Base-by-base conservation (phyloP, 1,284 basidiomycete genomes). In the Ganoderma leucocontextum region DNA sequence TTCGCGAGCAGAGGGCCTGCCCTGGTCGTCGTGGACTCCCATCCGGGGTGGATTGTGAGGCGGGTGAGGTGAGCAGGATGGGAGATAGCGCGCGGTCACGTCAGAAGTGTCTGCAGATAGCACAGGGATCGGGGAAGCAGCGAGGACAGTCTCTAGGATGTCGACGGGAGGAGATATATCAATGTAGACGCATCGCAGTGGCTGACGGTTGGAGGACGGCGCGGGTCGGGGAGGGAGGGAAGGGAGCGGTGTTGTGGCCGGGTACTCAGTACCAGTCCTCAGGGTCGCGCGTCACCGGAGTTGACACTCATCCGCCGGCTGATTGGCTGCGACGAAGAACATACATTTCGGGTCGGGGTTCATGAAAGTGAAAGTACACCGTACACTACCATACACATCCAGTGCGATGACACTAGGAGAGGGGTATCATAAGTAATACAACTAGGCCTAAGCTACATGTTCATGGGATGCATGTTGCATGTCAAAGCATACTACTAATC, bases 1-100 rank as follows among this genome's bases (percentile, higher is more conserved):
- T 69, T 88, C 83, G 66, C 84, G 85, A 41, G 76, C 70, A 42
- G 78, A 76, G 36, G 76, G 78, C 63, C 72, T 70, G 62, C 69
- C 60, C 53, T 66, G 65, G 38, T 69, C 65, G 60, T 70, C 67
- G 49, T 63, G 57, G 63, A 60, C 69, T 58, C 67, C 69, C 71
- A 72, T 72, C 67, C 59, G 65, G 36, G 60, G 63, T 38, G 4
- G 53, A 47, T 10, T 59, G 52, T 64, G 69, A 25, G 47, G 64
- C 36, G 38, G 69, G 22, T 13, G 41, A 38, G 10, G 44, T 38
- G 12, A 12, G n/a, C 44, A 62, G 58, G 22, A 38, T 6, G 33
- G 38, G 58, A 57, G 61, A 65, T 52, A 36, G 42, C 41, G 47
- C 36, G 58, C 57, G 44, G 67, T 44, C 63, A 67, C 61, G 67